Evolutionary conservation across 148 eudicot species (phyloP), one percentile per base, ranked within the genome.

Genomic region (Simmondsia chinensis): DNA sequence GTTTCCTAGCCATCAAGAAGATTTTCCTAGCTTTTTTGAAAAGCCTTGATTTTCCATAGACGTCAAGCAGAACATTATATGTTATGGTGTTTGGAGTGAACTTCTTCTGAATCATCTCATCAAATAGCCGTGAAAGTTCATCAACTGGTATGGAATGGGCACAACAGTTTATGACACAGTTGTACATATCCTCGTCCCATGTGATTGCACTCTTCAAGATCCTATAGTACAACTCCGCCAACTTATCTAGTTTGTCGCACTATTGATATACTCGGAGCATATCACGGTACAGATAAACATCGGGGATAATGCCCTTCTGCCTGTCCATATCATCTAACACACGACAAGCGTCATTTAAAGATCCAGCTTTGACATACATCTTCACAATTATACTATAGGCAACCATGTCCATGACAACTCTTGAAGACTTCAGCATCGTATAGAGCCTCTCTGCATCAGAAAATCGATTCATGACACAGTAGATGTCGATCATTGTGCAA

Each of bases 111-210:
- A 85, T 66, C 97, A 89, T 89, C 73, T 89, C 97, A 53, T 79
- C 85, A 59, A 89, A 89, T 13, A 89, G 53, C 73, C 69, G 76
- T 20, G 97, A 73, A 16, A 89, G 79, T 74, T 89, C 97, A 65
- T 89, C 95, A 26, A 81, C 65, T 13, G 93, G 88, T 48, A 89
- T 49, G 41, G 95, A 87, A 62, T 54, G 80, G 39, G 97, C 93
- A 66, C 97, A 89, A 56, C 97, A 89, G 52, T 89, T 89, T 59
- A 89, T 81, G 39, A 82, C 74, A 46, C 88, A 81, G 31, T 79
- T 85, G 50, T 89, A 85, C 95, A 85, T 76, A 59, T 89, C 95
- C 70, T 81, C 76, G 64, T 89, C 95, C 97, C 95, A 85, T 14
- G 45, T 56, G 15, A 74, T 27, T 30, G 68, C 76, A 26, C 52